phyloP scores from a whole-genome alignment of 2,329 filamentous ascomycete species.

The Penicillium sp. region DNA sequence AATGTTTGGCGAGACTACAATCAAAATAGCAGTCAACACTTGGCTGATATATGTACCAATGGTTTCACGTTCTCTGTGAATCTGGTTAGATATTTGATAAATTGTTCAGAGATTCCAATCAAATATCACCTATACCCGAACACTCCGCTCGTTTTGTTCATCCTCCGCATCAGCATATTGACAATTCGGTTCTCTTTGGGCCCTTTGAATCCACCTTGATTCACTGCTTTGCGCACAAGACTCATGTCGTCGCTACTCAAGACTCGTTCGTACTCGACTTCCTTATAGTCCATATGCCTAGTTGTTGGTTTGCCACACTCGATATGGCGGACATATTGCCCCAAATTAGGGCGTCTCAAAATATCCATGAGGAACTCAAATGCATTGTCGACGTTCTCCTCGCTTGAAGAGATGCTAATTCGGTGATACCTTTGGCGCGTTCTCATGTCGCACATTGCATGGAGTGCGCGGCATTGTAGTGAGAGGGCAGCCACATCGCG shows the following conservation, averaged over 20 bases:
- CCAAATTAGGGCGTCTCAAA: conserved; percentile 18
- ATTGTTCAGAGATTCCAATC: no score
- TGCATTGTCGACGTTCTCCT: conserved; percentile 4
- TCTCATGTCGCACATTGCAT: conserved; percentile 18
- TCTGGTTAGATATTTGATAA: not conserved
- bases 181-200: conserved; percentile 9
- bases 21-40: conserved; percentile 20
- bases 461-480: conserved; percentile 9
- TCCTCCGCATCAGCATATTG: conserved; percentile 22
- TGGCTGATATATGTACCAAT: conserved; percentile 14
- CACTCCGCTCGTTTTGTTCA: not conserved
- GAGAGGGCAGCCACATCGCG: conserved; percentile 18
- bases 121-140: not conserved
- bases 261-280: conserved; percentile 1
- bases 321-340: conserved; percentile 20
- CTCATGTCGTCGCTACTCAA: conserved; percentile 13
- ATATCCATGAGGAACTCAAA: conserved; percentile 22
- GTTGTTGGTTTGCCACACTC: not conserved
- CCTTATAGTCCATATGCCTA: not conserved
- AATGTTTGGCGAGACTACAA: conserved; percentile 23
- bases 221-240: conserved; percentile 13
- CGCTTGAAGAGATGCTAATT: conserved; percentile 5
- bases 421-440: conserved; percentile 11
- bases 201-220: conserved; percentile 13
- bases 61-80: not conserved